Base-by-base conservation (phyloP, 1,139 yeast genomes). In the Pneumocystis wakefieldiae region DNA sequence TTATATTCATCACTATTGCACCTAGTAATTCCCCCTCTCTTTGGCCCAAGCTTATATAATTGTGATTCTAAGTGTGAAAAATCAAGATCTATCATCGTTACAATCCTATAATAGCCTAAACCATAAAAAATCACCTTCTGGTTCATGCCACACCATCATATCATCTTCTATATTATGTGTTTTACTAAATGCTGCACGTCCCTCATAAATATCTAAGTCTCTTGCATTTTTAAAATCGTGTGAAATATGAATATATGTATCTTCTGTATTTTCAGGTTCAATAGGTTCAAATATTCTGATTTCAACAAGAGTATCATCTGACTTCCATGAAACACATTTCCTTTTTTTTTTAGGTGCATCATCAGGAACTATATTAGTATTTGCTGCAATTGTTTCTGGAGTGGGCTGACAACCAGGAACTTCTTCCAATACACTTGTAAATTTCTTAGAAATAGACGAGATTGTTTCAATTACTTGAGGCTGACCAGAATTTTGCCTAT, bases 261-360 rank as follows among this genome's bases (percentile, higher is more conserved):
- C 79, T n/a, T 36, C 64, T 12, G 59, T 37, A 17, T 36, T 41
- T 37, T 64, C 65, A 1, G 64, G 62, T 24, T 64, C 66, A 35
- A 59, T 41, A 68, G 67, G 78, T 72, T 73, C 83, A 79, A 67
- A 81, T 66, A 70, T 67, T 59, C 72, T 77, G 70, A 74, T 79
- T 71, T 69, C 73, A 67, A 72, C 82, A 72, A 73, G 76, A 24
- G 72, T 72, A 12, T 66, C 67, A 53, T 75, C 77, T 8, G 69
- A 64, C 48, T 68, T 69, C 77, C 78, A 76, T 29, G 67, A 69
- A 2, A 76, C 79, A 2, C 71, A 62, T 66, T 75, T 76, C 61
- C 64, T 66, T 63, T 67, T 67, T 62, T 70, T 70, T 32, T 62
- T 65, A n/a, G 42, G 60, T 62, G 61, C 57, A 8, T 62, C 29